Base-by-base conservation (phyloP, 2,329 filamentous ascomycete genomes). In the Magnaporthiopsis poae region DNA sequence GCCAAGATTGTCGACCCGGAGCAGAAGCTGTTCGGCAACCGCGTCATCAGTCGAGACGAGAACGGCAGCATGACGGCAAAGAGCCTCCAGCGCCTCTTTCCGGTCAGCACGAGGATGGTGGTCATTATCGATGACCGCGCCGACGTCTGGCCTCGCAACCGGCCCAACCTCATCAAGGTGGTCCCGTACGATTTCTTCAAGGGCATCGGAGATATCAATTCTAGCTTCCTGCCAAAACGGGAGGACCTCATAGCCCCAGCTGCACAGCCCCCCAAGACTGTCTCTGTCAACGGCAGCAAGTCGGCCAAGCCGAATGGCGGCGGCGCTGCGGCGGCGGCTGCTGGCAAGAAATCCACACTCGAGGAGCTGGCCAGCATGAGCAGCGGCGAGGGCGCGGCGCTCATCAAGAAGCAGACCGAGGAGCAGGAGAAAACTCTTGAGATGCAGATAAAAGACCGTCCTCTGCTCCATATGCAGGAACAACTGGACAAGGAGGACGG, bases 201-300 rank as follows among this genome's bases (percentile, higher is more conserved):
- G 67, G 95, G 95, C 21, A 96, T 97, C 69, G 95, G 95, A 69
- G 95, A 99, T 77, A 99, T 99, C 81, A 99, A 99, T 80, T 96
- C 94, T 15, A 96, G 91, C 74, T 99, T 98, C 74, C 77, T 99
- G 65, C 95, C 95, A 0, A 96, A 96, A 76, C 87, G 84, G 68
- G 78, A 84, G 71, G 82, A 88, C 72, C 76, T 85, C 33, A 68
- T 84, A 8, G 7, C 21, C 46, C 76, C 79, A 0, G 66, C 72
- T 5, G 63, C 70, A 8, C 69, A 36, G 11, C 35, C 60, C 27
- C 29, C 35, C 46, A 46, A 64, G 25, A 21, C 13, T 12, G 9
- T 27, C 27, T 11, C 31, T 13, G 62, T 56, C 62, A 64, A 64
- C 25, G 39, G 63, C 46, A 46, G 46, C 25, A 64, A 46, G 46